Conservation (phyloP, 2,329 filamentous ascomycete genomes). For the Cytospora leucostoma region DNA sequence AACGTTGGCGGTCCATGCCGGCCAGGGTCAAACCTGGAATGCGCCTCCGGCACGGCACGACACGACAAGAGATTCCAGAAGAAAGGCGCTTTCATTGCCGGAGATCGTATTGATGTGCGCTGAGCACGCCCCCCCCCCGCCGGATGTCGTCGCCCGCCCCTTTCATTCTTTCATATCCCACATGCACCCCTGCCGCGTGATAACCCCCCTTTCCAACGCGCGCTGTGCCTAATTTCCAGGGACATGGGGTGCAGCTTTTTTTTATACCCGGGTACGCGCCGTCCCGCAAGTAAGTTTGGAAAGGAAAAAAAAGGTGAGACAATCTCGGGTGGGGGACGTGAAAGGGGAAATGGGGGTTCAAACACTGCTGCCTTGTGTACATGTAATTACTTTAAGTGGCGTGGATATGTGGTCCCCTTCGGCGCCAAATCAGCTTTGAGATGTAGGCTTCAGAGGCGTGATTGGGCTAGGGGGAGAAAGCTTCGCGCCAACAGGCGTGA, state of each 20-base stretch:
- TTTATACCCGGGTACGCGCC: background rate
- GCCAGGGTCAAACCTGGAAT: too few species aligned
- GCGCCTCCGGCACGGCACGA: too few species aligned
- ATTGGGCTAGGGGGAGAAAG: background rate
- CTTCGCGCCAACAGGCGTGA: background rate
- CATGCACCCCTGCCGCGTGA: too few species aligned
- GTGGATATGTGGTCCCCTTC: slow-evolving; percentile 1
- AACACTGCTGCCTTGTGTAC: background rate
- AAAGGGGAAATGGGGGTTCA: background rate
- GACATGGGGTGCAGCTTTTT: background rate
- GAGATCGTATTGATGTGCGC: too few species aligned
- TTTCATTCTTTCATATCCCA: too few species aligned
- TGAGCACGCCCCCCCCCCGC: too few species aligned
- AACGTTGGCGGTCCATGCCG: too few species aligned
- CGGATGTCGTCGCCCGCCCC: too few species aligned
- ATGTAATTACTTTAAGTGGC: slow-evolving; percentile 4
- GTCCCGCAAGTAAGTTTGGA: background rate
- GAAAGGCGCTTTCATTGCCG: too few species aligned
- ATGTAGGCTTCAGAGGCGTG: background rate
- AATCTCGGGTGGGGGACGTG: background rate
- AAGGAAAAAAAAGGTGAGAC: too few species aligned
- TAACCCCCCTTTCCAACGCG: background rate
- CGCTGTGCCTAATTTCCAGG: background rate
- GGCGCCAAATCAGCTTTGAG: slow-evolving; percentile 12
- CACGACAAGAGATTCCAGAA: too few species aligned